Evolutionary conservation across 2,329 filamentous ascomycete genomes (phyloP), one percentile per base, ranked within the genome.

Genomic region (Fusarium sp.): DNA sequence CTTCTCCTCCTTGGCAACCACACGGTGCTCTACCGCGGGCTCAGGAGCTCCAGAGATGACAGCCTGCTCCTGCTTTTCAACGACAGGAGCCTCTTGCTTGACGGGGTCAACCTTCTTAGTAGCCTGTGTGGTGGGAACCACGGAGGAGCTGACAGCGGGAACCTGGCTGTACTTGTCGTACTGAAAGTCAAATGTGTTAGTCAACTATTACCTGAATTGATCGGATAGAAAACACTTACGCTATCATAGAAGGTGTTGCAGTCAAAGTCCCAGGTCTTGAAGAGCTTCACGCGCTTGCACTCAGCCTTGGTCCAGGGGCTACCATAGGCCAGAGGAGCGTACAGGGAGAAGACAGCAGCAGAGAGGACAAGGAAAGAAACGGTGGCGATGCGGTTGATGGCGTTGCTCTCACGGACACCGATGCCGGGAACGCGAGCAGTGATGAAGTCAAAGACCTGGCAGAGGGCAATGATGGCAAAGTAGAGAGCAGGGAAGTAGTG

Each of bases 401-500:
- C 83, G 12, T 94, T 93, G 64, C 76, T 79, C 74, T 93, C 89
- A 65, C 90, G 91, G 47, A 95, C 84, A 22, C 93, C 91, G 60
- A 95, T 84, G 33, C 89, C 85, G 54, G 89, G 86, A 76, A 98
- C 87, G 57, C 97, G 92, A 76, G 91, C 92, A 68, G 93, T 93
- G 65, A 91, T 82, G 80, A 95, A 98, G 84, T 99, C 97, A 84
- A 95, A 96, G 59, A 94, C 89, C 84, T 98, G 96, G 83, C 93
- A 97, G 66, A 98, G 89, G 10, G 94, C 92, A 76, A 98, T 92
- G 79, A 99, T 91, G 72, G 94, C 95, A 82, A 99, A 99, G 86
- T 98, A 97, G 15, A 99, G 90, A 3, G 97, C 97, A 0, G 97
- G 97, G 84, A 99, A 97, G 84, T 99, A 99, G 86, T 99, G 97